These are phyloP conservation scores for Cercospora janseana DNA, from an alignment of 2,329 filamentous ascomycete species.

Conservation along the genomic window DNA sequence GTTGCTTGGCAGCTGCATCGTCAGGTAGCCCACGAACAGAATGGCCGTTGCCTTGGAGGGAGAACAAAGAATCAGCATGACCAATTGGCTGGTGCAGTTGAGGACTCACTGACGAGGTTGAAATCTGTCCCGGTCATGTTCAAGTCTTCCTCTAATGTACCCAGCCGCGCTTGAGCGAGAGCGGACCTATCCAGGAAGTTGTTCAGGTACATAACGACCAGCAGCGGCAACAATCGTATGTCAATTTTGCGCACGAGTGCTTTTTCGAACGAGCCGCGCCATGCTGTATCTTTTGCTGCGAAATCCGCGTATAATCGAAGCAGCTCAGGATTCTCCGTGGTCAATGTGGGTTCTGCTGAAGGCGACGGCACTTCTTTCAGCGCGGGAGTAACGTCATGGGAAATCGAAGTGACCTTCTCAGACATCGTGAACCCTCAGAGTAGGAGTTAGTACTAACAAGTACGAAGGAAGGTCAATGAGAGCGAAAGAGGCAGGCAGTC, in stretches of 20 bases:
- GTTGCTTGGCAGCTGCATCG: conserved; percentile 58
- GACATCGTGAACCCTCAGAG: conserved; percentile 2
- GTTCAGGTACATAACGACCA: conserved; percentile 72
- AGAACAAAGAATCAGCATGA: neutral
- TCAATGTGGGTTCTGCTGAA: neutral
- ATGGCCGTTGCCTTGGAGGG: conserved; percentile 41
- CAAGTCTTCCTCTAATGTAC: conserved; percentile 31
- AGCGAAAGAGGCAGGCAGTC: neutral
- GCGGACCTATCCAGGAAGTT: conserved; percentile 60
- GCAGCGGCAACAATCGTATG: conserved; percentile 63
- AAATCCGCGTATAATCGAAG: conserved; percentile 3
- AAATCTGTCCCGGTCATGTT: conserved; percentile 10
- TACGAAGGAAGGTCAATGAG: too few relatives aligned
- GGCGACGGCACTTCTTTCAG: neutral
- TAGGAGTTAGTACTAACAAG: too few relatives aligned
- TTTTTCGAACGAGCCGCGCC: conserved; percentile 43
- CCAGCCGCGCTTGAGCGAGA: conserved; percentile 10
- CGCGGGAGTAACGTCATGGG: neutral
- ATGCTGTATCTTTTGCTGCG: conserved; percentile 5
- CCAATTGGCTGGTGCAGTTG: too few relatives aligned
- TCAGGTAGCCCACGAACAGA: conserved; percentile 57
- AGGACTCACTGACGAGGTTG: conserved; percentile 1
- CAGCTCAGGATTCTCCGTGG: conserved; percentile 2
- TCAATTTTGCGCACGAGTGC: conserved; percentile 69
- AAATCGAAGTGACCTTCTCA: too few relatives aligned